phyloP scores from a whole-genome alignment of 345 rosid species.

The Combretum micranthum region DNA sequence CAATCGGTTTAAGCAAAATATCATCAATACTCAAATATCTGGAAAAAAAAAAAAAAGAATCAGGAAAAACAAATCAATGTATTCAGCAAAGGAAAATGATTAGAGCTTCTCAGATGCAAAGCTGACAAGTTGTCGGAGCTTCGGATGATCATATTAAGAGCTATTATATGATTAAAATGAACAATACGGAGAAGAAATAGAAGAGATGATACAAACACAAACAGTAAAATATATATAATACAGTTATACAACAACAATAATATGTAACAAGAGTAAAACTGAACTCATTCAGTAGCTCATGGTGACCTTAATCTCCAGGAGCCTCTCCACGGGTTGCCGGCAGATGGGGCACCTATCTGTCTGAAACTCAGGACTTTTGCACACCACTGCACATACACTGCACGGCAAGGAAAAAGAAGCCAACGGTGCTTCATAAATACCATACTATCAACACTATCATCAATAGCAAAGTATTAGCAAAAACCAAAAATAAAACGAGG shows the following conservation, averaged over 20 bases:
- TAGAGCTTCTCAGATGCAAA: no score
- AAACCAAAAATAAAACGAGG: not conserved
- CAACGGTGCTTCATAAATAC: not conserved
- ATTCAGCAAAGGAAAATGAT: no score
- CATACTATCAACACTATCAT: not conserved
- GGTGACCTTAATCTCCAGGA: slow-evolving; percentile 79
- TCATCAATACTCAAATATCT: no score
- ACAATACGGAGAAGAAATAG: no score
- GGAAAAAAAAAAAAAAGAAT: no score
- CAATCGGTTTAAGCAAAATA: no score
- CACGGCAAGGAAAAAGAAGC: slow-evolving; percentile 4
- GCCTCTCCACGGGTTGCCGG: slow-evolving; percentile 93
- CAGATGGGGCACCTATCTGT: slow-evolving; percentile 90
- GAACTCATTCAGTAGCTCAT: slow-evolving; percentile 31
- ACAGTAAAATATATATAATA: no score
- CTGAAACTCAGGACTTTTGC: slow-evolving; percentile 89
- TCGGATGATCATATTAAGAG: no score
- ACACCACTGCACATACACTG: slow-evolving; percentile 99
- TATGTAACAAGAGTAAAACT: slow-evolving; percentile 15
- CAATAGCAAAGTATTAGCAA: not conserved
- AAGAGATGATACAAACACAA: no score
- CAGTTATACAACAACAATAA: slow-evolving; percentile 12
- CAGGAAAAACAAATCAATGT: no score
- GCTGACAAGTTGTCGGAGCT: no score
- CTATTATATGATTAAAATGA: no score